phyloP scores from a whole-genome alignment of 768 basidiomycete species.

The Tubosaeta brunneosetosa region DNA sequence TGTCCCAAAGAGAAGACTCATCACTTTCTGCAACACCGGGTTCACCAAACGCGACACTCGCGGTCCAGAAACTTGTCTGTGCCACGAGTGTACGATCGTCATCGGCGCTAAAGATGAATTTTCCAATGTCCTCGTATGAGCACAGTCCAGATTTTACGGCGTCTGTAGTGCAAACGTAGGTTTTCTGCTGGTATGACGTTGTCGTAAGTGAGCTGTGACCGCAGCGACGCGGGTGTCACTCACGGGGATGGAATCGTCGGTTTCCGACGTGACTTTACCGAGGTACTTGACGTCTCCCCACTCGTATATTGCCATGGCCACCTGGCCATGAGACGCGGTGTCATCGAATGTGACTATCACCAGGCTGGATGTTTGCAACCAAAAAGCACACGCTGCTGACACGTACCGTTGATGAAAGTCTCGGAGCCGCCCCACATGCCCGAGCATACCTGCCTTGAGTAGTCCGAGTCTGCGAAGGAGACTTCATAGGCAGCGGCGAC shows the following conservation, averaged over 20 bases:
- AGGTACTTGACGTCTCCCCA: slow-evolving; percentile 86
- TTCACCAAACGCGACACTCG: slow-evolving; percentile 60
- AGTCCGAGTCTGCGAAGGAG: slow-evolving; percentile 70
- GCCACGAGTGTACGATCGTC: slow-evolving; percentile 49
- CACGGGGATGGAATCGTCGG: slow-evolving; percentile 60
- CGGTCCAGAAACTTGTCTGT: slow-evolving; percentile 85
- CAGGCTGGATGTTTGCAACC: slow-evolving; percentile 15
- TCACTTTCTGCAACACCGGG: slow-evolving; percentile 13
- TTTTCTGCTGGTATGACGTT: slow-evolving; percentile 59
- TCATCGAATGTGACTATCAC: slow-evolving; percentile 68
- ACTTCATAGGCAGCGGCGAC: slow-evolving; percentile 53
- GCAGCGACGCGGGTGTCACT: slow-evolving; percentile 29
- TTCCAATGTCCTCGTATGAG: slow-evolving; percentile 64
- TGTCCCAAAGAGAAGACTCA: slow-evolving; percentile 48
- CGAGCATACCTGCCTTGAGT: slow-evolving; percentile 86
- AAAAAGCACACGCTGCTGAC: slow-evolving; percentile 2
- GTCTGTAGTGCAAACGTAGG: slow-evolving; percentile 87
- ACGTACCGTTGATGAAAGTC: slow-evolving; percentile 79
- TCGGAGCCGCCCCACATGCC: slow-evolving; percentile 86
- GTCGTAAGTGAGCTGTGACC: slow-evolving; percentile 14
- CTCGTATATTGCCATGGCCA: slow-evolving; percentile 95
- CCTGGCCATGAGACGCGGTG: slow-evolving; percentile 69
- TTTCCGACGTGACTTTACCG: slow-evolving; percentile 59
- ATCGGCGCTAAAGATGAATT: slow-evolving; percentile 69
- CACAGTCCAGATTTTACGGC: slow-evolving; percentile 74